Conservation (phyloP, 192 early-diverging fungal species). For the Linnemannia zychae region DNA sequence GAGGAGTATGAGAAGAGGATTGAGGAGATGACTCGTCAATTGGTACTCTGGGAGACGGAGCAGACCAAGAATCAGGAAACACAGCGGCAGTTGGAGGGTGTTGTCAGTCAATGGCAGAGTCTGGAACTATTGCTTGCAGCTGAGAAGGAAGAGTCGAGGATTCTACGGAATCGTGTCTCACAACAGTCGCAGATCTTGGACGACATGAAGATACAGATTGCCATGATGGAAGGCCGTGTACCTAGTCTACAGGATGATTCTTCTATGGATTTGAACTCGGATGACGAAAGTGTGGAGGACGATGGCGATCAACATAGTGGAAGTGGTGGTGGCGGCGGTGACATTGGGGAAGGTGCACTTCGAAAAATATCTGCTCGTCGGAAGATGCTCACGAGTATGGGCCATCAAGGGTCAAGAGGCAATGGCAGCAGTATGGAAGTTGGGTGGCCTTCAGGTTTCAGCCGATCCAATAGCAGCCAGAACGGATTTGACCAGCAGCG, state of each 20-base stretch:
- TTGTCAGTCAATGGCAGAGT: conserved; percentile 57
- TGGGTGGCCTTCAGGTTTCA: conserved; percentile 26
- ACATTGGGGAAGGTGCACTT: background rate
- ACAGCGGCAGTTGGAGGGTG: conserved; percentile 57
- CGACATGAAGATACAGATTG: conserved; percentile 54
- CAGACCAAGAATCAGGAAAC: conserved; percentile 56
- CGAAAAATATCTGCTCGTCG: conserved; percentile 7
- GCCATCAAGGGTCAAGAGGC: background rate
- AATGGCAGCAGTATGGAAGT: background rate
- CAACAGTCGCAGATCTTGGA: conserved; percentile 53
- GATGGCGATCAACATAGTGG: background rate
- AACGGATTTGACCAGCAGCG: conserved; percentile 32
- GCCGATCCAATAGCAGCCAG: conserved; percentile 33
- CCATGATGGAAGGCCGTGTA: conserved; percentile 20
- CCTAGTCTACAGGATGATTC: conserved; percentile 1
- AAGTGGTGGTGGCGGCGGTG: background rate
- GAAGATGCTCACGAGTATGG: background rate
- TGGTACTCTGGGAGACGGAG: conserved; percentile 62
- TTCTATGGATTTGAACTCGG: background rate
- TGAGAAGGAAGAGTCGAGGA: conserved; percentile 39
- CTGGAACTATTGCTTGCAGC: conserved; percentile 43
- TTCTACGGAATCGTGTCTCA: conserved; percentile 28
- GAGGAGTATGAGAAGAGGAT: conserved; percentile 65
- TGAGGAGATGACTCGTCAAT: conserved; percentile 63
- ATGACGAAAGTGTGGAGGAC: conserved; percentile 1